Percentiles rank a stretch among this genome's conserved stretches.
Conservation (phyloP, 176 grass and related monocot species). For the Eremochloa ophiuroides region DNA sequence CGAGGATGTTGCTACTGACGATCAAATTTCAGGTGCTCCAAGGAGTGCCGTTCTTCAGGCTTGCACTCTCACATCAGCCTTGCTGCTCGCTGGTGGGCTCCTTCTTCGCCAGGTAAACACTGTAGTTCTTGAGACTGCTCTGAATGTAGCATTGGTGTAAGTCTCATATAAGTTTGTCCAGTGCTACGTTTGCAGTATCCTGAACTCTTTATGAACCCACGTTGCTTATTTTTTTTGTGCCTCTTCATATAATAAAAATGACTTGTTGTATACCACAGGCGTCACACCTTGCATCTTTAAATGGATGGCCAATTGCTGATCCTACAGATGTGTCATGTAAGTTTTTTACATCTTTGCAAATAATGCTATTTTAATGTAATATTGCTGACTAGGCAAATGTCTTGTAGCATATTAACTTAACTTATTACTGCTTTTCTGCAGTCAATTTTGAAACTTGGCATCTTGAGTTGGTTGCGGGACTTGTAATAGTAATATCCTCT, state of each 20-base stretch:
- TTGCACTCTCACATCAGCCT: constrained; percentile 54
- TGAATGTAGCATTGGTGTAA: neutral
- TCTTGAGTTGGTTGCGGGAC: constrained; percentile 58
- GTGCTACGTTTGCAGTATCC: neutral
- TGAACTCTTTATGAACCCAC: neutral
- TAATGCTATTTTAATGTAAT: neutral
- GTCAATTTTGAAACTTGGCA: constrained; percentile 85
- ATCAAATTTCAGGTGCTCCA: constrained; percentile 23
- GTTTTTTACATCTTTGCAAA: constrained; percentile 8
- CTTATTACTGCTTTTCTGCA: constrained; percentile 21
- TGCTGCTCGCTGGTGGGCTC: constrained; percentile 45
- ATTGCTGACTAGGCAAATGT: neutral
- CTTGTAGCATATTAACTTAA: neutral
- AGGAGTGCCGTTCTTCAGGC: constrained; percentile 68
- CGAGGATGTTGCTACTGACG: constrained; percentile 9
- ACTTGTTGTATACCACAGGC: constrained; percentile 29
- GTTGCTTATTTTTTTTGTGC: neutral
- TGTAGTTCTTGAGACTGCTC: neutral
- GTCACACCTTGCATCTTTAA: constrained; percentile 52
- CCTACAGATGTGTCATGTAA: constrained; percentile 54
- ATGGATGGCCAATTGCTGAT: constrained; percentile 58
- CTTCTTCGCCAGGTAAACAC: constrained; percentile 57
- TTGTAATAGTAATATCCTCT: constrained; percentile 70
- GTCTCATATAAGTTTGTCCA: constrained; percentile 2
- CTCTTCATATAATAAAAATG: neutral